phyloP scores from a whole-genome alignment of 139 green algal genomes.

The Gonium pectorale region DNA sequence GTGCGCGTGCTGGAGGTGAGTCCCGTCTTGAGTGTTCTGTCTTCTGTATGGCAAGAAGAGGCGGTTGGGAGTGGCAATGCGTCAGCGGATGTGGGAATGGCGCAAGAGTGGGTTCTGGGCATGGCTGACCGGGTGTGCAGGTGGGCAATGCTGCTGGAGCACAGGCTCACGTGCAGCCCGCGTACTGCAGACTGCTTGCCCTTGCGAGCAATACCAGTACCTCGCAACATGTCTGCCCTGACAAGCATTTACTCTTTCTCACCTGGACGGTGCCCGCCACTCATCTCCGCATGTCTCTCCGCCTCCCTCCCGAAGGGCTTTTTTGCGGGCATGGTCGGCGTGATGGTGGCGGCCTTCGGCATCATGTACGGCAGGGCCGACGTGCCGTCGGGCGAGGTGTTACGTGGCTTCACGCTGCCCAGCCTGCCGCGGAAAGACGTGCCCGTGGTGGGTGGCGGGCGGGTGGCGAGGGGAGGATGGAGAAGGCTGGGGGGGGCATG shows the following conservation, averaged over 20 bases:
- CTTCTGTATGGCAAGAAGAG: background rate
- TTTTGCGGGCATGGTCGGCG: slow-evolving; percentile 73
- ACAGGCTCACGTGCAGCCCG: too few relatives aligned
- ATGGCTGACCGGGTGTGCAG: too few relatives aligned
- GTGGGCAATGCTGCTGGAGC: too few relatives aligned
- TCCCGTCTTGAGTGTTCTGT: background rate
- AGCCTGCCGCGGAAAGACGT: slow-evolving; percentile 46
- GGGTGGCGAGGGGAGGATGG: background rate
- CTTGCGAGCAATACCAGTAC: too few relatives aligned
- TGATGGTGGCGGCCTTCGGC: slow-evolving; percentile 79
- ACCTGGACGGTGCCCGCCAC: too few relatives aligned
- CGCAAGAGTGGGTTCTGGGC: too few relatives aligned
- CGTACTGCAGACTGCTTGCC: too few relatives aligned
- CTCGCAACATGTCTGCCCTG: too few relatives aligned
- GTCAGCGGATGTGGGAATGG: too few relatives aligned
- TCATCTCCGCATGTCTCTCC: too few relatives aligned
- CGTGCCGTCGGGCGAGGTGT: slow-evolving; percentile 58
- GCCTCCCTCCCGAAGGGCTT: slow-evolving; percentile 46
- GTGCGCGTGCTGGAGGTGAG: slow-evolving; percentile 78
- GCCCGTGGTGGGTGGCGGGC: slow-evolving; percentile 9
- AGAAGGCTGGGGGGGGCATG: background rate
- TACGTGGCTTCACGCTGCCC: slow-evolving; percentile 73
- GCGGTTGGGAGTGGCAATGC: background rate
- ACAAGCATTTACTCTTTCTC: too few relatives aligned
- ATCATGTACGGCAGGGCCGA: slow-evolving; percentile 60